A percentile compares a stretch with the other conserved stretches of the same genome.
Evolutionary conservation across 495 filamentous ascomycete genomes (phyloP).

Genomic region (Chaetomium cochliodes): DNA sequence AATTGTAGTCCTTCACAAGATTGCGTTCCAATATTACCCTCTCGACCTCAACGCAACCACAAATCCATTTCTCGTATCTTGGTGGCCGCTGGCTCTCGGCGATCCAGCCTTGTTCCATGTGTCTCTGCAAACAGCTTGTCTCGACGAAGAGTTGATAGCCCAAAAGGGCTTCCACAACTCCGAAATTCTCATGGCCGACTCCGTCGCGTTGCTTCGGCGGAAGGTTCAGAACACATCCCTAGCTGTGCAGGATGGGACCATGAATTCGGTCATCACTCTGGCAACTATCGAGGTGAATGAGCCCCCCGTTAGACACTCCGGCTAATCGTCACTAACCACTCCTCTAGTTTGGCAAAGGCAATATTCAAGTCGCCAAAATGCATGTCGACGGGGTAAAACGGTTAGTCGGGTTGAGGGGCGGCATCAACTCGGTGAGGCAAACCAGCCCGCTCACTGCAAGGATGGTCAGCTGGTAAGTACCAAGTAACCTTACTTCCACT

Average conservation of each 20-base stretch:
- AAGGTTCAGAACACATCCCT: constrained; percentile 45
- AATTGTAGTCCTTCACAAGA: constrained; percentile 49
- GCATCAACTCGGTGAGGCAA: constrained; percentile 45
- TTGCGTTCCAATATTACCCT: constrained; percentile 56
- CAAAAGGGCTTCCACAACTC: constrained; percentile 50
- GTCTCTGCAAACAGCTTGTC: constrained; percentile 53
- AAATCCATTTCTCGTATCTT: constrained; percentile 54
- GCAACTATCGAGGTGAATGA: constrained; percentile 52
- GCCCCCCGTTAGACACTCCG: background rate
- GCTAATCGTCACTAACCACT: constrained; percentile 1
- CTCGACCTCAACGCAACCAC: constrained; percentile 48
- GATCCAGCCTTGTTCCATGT: constrained; percentile 56
- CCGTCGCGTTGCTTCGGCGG: constrained; percentile 46
- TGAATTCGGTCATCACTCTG: constrained; percentile 55
- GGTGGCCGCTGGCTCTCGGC: constrained; percentile 53
- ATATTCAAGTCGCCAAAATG: constrained; percentile 43
- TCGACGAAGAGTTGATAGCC: constrained; percentile 51
- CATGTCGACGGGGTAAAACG: constrained; percentile 53
- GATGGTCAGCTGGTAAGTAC: constrained; percentile 52
- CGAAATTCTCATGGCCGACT: constrained; percentile 54
- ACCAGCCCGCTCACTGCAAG: constrained; percentile 52
- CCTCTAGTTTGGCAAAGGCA: constrained; percentile 51
- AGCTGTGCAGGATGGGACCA: constrained; percentile 53
- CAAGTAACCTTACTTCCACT: background rate
- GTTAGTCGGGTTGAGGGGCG: constrained; percentile 49